These are phyloP conservation scores for Favolaschia claudopus DNA, from an alignment of 768 basidiomycete genomes.

Conservation along the genomic window DNA sequence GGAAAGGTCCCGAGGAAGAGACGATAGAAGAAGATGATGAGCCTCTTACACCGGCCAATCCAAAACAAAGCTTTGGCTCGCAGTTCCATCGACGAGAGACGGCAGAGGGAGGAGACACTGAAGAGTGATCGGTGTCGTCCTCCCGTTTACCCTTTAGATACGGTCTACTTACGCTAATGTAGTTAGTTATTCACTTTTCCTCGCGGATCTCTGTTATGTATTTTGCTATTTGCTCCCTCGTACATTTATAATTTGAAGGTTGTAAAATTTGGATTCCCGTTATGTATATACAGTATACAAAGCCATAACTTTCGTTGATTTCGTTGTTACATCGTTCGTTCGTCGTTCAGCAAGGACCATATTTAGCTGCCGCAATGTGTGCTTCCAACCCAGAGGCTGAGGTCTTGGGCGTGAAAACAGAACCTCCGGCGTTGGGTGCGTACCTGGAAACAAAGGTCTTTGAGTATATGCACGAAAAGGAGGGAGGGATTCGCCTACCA, in stretches of 20 bases:
- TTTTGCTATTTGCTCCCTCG: background rate
- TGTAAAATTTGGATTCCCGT: constrained; percentile 5
- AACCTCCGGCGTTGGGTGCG: constrained; percentile 42
- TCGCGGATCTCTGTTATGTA: constrained; percentile 15
- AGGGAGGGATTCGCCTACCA: constrained; percentile 42
- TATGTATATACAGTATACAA: background rate
- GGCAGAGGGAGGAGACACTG: constrained; percentile 42
- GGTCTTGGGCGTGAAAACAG: constrained; percentile 52
- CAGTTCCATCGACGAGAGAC: constrained; percentile 52
- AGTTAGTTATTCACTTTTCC: constrained; percentile 1
- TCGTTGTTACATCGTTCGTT: too few relatives aligned
- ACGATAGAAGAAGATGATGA: constrained; percentile 59
- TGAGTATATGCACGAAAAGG: background rate
- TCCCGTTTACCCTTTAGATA: constrained; percentile 13
- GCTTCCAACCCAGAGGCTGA: constrained; percentile 52
- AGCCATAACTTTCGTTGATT: too few relatives aligned
- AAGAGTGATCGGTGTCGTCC: constrained; percentile 2
- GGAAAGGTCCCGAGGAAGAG: constrained; percentile 51
- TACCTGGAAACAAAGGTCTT: too few relatives aligned
- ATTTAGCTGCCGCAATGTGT: constrained; percentile 52
- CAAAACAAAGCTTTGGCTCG: constrained; percentile 24
- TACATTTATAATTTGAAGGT: background rate
- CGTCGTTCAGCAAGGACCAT: constrained; percentile 44
- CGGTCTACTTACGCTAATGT: constrained; percentile 23
- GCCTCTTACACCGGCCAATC: constrained; percentile 35